A percentile compares a stretch with the other conserved stretches of the same genome.
These are phyloP conservation scores for Linnemannia zychae DNA, from an alignment of 192 early-diverging fungal species.

Conservation along the genomic window DNA sequence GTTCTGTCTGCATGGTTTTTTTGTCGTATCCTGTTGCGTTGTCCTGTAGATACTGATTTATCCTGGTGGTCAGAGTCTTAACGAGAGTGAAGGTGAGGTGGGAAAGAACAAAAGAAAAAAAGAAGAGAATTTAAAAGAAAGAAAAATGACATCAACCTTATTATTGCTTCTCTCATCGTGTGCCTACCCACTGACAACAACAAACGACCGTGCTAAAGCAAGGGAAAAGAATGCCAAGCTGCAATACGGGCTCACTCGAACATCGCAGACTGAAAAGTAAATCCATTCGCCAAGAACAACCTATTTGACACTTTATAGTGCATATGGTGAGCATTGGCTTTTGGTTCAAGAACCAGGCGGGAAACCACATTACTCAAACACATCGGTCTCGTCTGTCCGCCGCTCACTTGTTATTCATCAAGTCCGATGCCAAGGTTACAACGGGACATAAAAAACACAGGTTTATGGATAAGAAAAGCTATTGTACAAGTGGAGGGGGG, in stretches of 20 bases:
- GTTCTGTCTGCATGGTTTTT: constrained; percentile 16
- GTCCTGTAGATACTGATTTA: background rate
- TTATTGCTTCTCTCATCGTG: background rate
- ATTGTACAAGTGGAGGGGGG: constrained; percentile 9
- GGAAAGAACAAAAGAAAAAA: background rate
- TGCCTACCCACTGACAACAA: background rate
- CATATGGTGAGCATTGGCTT: background rate
- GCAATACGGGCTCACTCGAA: background rate
- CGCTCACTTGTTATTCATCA: background rate
- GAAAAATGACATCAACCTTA: background rate
- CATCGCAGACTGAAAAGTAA: background rate
- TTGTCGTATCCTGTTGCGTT: background rate
- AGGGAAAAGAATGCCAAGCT: background rate
- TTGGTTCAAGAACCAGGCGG: background rate
- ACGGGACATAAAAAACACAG: background rate
- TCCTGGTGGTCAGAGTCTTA: background rate
- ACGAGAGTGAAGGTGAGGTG: background rate
- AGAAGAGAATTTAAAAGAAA: background rate
- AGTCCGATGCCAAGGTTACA: background rate
- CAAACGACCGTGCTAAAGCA: background rate
- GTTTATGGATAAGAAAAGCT: background rate
- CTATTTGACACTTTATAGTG: constrained; percentile 4
- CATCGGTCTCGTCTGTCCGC: background rate
- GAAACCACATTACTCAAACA: background rate
- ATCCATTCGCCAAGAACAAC: background rate